These are phyloP conservation scores for Fomitopsis betulina DNA, from an alignment of 1,284 basidiomycete genomes.

Conservation along the genomic window DNA sequence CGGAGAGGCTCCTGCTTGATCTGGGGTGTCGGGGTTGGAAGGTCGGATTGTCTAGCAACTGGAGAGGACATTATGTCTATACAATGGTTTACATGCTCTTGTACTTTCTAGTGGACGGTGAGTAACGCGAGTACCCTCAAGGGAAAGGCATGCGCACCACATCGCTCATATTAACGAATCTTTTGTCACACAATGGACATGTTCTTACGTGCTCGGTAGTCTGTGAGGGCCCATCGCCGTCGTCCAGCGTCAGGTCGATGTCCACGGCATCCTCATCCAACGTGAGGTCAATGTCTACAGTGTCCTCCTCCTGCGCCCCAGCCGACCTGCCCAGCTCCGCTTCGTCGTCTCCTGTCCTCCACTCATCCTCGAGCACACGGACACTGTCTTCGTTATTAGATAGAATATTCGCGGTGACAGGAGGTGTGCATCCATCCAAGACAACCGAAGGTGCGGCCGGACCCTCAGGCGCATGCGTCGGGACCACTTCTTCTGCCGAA, in stretches of 20 bases:
- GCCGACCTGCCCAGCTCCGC: constrained; percentile 23
- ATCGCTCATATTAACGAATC: constrained; percentile 21
- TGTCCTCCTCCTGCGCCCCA: constrained; percentile 19
- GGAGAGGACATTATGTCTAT: constrained; percentile 30
- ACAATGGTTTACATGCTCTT: constrained; percentile 48
- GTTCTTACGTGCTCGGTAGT: constrained; percentile 16
- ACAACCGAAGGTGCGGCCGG: neutral
- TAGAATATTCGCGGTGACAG: neutral
- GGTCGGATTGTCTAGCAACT: neutral
- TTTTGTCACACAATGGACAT: constrained; percentile 37
- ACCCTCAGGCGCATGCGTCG: neutral
- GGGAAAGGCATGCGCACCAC: constrained; percentile 27
- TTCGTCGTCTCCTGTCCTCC: constrained; percentile 65
- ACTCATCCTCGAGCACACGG: constrained; percentile 33
- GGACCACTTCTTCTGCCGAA: neutral
- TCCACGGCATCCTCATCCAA: constrained; percentile 16
- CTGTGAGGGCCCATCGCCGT: neutral
- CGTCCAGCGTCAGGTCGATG: neutral
- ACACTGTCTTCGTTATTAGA: neutral
- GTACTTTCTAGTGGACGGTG: constrained; percentile 33
- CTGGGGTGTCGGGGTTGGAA: no score
- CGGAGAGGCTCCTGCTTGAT: neutral
- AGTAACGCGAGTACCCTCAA: neutral
- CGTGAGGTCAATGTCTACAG: constrained; percentile 24
- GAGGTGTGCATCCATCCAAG: neutral